phyloP scores from a whole-genome alignment of 495 filamentous ascomycete species.

The Patellaria atrata region DNA sequence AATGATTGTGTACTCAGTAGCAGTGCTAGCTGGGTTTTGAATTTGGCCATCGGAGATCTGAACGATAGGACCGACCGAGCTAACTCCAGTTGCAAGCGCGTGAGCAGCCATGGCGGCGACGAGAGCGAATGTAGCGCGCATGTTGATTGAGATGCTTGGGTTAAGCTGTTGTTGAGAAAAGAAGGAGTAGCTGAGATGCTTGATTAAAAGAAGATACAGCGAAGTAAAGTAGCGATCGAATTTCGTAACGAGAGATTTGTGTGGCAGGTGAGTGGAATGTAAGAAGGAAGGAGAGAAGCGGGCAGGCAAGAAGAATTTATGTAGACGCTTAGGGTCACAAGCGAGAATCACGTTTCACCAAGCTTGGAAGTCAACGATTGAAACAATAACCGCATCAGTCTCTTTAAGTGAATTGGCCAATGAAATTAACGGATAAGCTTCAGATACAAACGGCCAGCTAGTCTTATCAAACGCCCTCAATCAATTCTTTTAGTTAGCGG shows the following conservation, averaged over 20 bases:
- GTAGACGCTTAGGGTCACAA: background rate
- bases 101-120: slow-evolving; percentile 9
- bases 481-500: no score
- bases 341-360: no score
- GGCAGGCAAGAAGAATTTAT: background rate
- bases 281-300: background rate
- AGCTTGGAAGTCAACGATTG: no score
- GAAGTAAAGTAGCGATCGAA: background rate
- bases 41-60: slow-evolving; percentile 20
- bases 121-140: slow-evolving; percentile 5
- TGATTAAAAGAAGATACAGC: background rate
- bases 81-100: slow-evolving; percentile 3
- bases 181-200: no score
- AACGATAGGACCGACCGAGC: slow-evolving; percentile 6
- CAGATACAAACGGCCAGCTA: no score
- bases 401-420: no score
- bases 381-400: no score
- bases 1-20: no score
- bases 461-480: no score
- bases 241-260: background rate
- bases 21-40: slow-evolving; percentile 11
- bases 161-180: background rate
- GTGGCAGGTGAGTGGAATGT: slow-evolving; percentile 1
- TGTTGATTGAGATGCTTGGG: background rate
- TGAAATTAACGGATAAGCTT: no score